Evolutionary conservation across 345 rosid genomes (phyloP).

Genomic region (Cardamine resedifolia): DNA sequence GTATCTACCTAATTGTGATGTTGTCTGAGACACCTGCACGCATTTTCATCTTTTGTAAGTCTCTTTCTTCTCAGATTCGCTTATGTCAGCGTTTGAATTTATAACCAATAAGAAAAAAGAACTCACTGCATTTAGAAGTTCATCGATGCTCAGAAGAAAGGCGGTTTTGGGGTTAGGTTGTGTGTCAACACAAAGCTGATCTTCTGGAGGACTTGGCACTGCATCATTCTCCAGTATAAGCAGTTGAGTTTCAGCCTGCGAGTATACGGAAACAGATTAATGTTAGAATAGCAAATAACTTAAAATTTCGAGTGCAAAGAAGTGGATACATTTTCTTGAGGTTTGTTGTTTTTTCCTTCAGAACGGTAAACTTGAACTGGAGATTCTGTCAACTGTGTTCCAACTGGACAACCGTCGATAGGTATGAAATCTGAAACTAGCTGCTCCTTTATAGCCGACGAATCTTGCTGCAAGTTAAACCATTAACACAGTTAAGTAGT

Average conservation of each 20-base stretch:
- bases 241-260: conserved; percentile 47
- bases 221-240: conserved; percentile 42
- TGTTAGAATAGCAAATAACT: conserved; percentile 22
- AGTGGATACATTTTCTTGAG: conserved; percentile 27
- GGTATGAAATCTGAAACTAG: conserved; percentile 60
- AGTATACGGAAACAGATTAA: background rate
- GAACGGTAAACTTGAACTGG: conserved; percentile 37
- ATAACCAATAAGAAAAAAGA: background rate
- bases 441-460: conserved; percentile 45
- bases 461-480: conserved; percentile 43
- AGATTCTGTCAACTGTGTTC: conserved; percentile 49
- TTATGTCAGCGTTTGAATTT: background rate
- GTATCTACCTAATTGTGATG: conserved; percentile 55
- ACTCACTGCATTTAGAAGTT: conserved; percentile 63
- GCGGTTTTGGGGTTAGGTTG: conserved; percentile 36
- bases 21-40: conserved; percentile 54
- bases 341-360: conserved; percentile 37
- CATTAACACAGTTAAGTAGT: conserved; percentile 23
- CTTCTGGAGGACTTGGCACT: conserved; percentile 39
- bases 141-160: conserved; percentile 55
- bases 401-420: conserved; percentile 61
- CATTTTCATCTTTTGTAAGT: background rate
- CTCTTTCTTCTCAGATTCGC: background rate
- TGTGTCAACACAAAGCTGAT: conserved; percentile 39
- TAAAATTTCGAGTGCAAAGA: background rate